Evolutionary conservation across 805 yeast genomes (phyloP), one percentile per base, ranked within the genome.

Genomic region (Candida yuanshanica): DNA sequence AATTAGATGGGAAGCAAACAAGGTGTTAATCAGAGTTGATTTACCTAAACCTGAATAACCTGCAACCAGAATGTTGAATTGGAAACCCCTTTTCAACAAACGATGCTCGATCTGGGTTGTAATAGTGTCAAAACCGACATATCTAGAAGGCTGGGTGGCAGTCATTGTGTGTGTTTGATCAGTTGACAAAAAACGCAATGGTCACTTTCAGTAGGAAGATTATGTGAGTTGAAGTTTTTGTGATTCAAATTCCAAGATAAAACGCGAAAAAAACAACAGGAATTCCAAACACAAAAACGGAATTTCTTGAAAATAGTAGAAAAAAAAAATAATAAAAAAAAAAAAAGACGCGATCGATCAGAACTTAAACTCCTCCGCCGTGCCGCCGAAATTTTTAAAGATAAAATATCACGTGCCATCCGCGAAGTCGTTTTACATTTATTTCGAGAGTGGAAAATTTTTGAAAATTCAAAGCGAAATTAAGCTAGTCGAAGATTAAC

Each of bases 51-150:
- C 99, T 9, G 95, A 83, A 55, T 79, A 80, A 38, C 95, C 99
- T 36, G 91, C 98, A 37, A 86, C 83, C 93, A 93, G 89, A 37
- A 93, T 67, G 60, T 93, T 93, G 66, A 93, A 84, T 60, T 88
- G 91, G 66, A 93, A 93, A 4, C 99, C 99, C 54, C 90, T 75
- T 64, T 88, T 90, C 63, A 93, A 72, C 53, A 93, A 70, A 52
- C 96, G 79, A 63, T 83, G 88, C 65, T 93, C 97, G 58, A 93
- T 93, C 67, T 93, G 99, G 27, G 83, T 76, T 38, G 98, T 91
- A 65, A 93, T 91, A 47, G 97, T 83, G 66, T 93, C 98, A 62
- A 93, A 91, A 35, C 99, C 99, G 49, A 93, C 98, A 62, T 90
- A 90, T 42, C 79, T 75, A 36, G 71, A 66, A 20, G 96, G 96